These are phyloP conservation scores for Massarina eburnea DNA, from an alignment of 2,329 filamentous ascomycete species.

Conservation along the genomic window DNA sequence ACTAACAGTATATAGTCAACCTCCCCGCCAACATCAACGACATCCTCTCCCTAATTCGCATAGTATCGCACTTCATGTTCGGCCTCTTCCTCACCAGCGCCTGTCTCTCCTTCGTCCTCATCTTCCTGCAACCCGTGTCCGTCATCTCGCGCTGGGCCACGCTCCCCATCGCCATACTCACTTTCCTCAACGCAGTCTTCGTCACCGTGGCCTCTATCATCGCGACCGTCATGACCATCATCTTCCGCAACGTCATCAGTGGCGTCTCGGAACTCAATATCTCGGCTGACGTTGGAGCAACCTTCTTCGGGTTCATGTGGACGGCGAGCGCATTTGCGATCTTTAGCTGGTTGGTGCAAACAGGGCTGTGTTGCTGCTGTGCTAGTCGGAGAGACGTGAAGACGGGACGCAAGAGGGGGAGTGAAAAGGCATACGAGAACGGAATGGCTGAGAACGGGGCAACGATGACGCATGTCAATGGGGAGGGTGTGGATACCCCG, in stretches of 20 bases:
- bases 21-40: constrained; percentile 73
- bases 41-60: constrained; percentile 72
- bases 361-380: constrained; percentile 78
- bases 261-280: constrained; percentile 75
- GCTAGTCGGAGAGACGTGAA: constrained; percentile 57
- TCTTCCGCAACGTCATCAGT: constrained; percentile 76
- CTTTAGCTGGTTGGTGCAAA: constrained; percentile 70
- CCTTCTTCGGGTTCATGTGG: constrained; percentile 92
- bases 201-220: constrained; percentile 71
- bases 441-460: constrained; percentile 7
- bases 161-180: constrained; percentile 67
- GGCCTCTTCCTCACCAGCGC: constrained; percentile 76
- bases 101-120: constrained; percentile 70
- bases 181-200: constrained; percentile 67
- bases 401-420: constrained; percentile 50
- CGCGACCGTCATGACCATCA: constrained; percentile 80
- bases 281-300: constrained; percentile 64
- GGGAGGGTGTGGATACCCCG: background rate
- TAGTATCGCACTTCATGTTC: constrained; percentile 85
- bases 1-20: constrained; percentile 57
- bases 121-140: constrained; percentile 63
- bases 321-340: constrained; percentile 68
- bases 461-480: background rate
- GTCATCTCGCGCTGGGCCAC: constrained; percentile 58
- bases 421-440: constrained; percentile 35